A percentile compares a stretch with the other conserved stretches of the same genome.
phyloP scores from a whole-genome alignment of 805 yeast species.

The Candida tammaniensis region DNA sequence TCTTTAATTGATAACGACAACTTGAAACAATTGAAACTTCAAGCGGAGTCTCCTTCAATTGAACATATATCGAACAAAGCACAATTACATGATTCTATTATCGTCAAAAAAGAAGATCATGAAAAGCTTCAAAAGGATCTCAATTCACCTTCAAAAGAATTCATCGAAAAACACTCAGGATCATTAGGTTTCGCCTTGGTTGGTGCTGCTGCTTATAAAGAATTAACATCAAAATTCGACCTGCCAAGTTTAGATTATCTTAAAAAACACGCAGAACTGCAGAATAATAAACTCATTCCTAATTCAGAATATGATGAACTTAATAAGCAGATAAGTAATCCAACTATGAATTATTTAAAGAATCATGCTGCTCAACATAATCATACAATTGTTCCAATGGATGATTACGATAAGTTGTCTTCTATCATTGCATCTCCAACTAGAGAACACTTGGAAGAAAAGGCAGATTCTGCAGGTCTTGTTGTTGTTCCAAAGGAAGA shows the following conservation, averaged over 20 bases:
- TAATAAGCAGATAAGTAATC: constrained; percentile 8
- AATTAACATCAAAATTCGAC: constrained; percentile 14
- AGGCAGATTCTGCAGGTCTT: constrained; percentile 15
- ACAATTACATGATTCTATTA: constrained; percentile 6
- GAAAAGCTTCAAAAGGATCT: constrained; percentile 1
- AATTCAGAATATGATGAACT: constrained; percentile 9
- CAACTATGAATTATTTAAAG: constrained; percentile 12
- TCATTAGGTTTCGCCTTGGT: constrained; percentile 20
- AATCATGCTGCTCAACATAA: constrained; percentile 10
- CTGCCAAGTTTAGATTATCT: constrained; percentile 29
- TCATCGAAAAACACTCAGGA: constrained; percentile 16
- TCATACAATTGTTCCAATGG: constrained; percentile 11
- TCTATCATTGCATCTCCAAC: constrained; percentile 26
- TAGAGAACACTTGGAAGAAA: constrained; percentile 21
- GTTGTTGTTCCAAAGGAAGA: constrained; percentile 16
- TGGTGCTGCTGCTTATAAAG: constrained; percentile 9
- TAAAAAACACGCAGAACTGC: constrained; percentile 25
- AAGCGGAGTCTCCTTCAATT: constrained; percentile 6
- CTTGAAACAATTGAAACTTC: constrained; percentile 3
- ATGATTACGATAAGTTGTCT: constrained; percentile 19
- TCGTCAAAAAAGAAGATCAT: constrained; percentile 8
- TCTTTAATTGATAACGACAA: constrained; percentile 3
- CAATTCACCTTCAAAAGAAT: constrained; percentile 22
- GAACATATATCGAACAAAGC: constrained; percentile 11
- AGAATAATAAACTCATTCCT: constrained; percentile 15